Percentiles rank a stretch among this genome's conserved stretches.
phyloP scores from a whole-genome alignment of 2,329 filamentous ascomycete genomes.

The Aspergillus carbonarius region DNA sequence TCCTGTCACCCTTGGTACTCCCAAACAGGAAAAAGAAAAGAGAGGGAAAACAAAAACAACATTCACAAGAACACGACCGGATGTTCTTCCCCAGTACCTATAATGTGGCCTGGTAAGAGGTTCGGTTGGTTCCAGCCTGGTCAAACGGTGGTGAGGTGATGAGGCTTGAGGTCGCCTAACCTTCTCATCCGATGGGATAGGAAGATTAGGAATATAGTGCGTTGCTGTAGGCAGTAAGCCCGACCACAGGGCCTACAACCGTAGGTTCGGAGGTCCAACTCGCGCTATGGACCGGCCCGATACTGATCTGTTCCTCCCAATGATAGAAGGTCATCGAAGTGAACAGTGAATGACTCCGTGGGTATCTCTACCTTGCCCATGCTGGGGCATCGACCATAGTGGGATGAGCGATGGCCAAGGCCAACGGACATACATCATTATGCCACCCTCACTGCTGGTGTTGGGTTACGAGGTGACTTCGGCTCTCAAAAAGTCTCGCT shows the following conservation, averaged over 20 bases:
- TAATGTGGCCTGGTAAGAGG: background rate
- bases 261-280: background rate
- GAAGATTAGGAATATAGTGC: background rate
- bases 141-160: background rate
- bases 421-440: background rate
- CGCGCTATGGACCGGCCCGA: slow-evolving; percentile 19
- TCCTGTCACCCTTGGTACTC: background rate
- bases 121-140: background rate
- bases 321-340: background rate
- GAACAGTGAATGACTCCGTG: background rate
- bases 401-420: too few relatives aligned
- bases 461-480: background rate
- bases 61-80: background rate
- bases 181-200: background rate
- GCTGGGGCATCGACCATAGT: too few relatives aligned
- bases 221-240: background rate
- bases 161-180: background rate
- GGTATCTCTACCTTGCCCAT: too few relatives aligned
- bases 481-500: background rate
- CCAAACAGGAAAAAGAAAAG: background rate
- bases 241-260: too few relatives aligned
- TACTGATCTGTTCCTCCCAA: slow-evolving; percentile 8
- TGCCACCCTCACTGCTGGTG: background rate
- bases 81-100: background rate
- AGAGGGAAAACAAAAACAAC: background rate